These are phyloP conservation scores for Acanthamoeba triangularis DNA, from an alignment of 208 protist genomes.

Conservation along the genomic window DNA sequence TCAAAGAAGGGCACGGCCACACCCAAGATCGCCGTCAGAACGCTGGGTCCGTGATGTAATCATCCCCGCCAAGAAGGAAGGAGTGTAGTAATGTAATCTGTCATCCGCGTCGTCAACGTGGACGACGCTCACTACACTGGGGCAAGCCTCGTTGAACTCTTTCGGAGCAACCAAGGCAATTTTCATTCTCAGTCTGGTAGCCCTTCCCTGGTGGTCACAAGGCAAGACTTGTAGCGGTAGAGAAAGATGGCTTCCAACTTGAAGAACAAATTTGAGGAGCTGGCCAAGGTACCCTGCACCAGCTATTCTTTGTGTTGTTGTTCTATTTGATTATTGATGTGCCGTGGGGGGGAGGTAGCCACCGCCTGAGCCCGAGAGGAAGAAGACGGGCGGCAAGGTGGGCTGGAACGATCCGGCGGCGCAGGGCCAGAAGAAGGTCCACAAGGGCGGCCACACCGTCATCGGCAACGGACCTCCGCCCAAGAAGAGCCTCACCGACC, in stretches of 20 bases:
- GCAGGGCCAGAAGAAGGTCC: slow-evolving; percentile 13
- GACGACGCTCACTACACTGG: too few species aligned
- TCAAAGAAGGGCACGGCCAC: too few species aligned
- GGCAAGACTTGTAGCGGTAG: not conserved
- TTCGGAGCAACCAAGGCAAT: not conserved
- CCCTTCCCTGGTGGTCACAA: too few species aligned
- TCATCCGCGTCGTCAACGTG: too few species aligned
- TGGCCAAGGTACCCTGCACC: not conserved
- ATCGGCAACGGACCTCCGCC: slow-evolving; percentile 15
- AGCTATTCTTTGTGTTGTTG: not conserved
- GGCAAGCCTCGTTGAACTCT: too few species aligned
- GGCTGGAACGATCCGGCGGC: not conserved
- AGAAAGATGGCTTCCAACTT: not conserved
- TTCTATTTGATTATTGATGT: not conserved
- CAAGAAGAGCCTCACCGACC: slow-evolving; percentile 46
- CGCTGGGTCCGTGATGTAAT: too few species aligned
- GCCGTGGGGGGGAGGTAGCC: not conserved
- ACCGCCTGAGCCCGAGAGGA: slow-evolving; percentile 13
- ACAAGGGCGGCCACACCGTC: slow-evolving; percentile 31
- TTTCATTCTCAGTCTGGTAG: not conserved
- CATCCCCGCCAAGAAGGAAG: too few species aligned
- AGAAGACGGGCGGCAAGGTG: slow-evolving; percentile 19
- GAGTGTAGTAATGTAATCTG: too few species aligned
- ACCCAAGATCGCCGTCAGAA: too few species aligned
- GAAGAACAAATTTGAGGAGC: slow-evolving; percentile 46